Evolutionary conservation across 2,329 filamentous ascomycete species (phyloP).

Genomic region (Penicillium sp.): DNA sequence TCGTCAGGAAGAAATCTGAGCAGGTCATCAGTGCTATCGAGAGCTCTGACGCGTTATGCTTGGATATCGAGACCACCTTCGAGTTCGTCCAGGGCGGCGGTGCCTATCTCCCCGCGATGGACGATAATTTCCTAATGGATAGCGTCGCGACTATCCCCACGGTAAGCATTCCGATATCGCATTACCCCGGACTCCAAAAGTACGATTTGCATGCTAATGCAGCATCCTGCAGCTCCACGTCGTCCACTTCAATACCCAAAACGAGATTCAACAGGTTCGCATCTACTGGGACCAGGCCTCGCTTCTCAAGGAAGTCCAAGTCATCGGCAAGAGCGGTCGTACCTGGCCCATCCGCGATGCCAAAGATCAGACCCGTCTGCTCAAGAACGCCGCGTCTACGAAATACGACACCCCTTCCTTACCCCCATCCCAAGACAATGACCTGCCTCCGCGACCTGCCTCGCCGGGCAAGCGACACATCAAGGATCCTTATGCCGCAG

Average conservation of each 20-base stretch:
- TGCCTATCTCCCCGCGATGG: constrained; percentile 77
- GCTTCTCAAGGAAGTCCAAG: constrained; percentile 84
- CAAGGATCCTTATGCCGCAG: constrained; percentile 42
- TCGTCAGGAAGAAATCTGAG: constrained; percentile 78
- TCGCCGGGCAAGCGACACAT: constrained; percentile 41
- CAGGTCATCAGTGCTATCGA: constrained; percentile 70
- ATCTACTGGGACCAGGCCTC: constrained; percentile 94
- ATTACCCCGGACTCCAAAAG: background rate
- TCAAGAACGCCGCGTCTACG: constrained; percentile 50
- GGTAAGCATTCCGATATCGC: constrained; percentile 53
- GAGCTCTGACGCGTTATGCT: constrained; percentile 60
- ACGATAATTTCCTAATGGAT: constrained; percentile 90
- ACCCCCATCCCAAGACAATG: constrained; percentile 17
- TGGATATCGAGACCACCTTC: constrained; percentile 76
- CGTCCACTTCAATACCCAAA: constrained; percentile 70
- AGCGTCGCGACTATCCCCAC: constrained; percentile 72
- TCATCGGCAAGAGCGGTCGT: constrained; percentile 82
- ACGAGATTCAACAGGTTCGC: constrained; percentile 80
- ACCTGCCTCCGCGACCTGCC: constrained; percentile 12
- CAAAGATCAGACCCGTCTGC: constrained; percentile 74
- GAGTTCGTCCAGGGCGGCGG: constrained; percentile 79
- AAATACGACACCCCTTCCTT: constrained; percentile 17
- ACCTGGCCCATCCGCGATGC: constrained; percentile 94
- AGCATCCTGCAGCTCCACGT: constrained; percentile 65
- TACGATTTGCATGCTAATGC: constrained; percentile 7